Conservation (phyloP, 768 basidiomycete genomes). For the Lentinula sp. region DNA sequence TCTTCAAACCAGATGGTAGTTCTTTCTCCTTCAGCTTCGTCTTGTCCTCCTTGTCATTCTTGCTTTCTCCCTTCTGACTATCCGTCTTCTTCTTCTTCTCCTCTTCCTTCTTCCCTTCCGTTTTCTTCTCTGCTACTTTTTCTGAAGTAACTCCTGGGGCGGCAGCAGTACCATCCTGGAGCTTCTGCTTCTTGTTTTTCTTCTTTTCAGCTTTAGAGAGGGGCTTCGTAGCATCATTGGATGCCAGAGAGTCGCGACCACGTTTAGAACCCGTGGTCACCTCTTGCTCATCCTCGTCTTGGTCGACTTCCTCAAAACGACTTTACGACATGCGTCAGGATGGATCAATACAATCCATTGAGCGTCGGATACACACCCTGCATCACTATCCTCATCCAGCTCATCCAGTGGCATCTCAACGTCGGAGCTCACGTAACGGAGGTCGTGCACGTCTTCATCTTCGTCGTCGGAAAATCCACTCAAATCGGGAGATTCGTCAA, state of each 20-base stretch:
- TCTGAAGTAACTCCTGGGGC: slow-evolving; percentile 18
- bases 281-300: slow-evolving; percentile 28
- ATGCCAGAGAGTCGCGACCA: slow-evolving; percentile 54
- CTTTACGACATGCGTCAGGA: slow-evolving; percentile 22
- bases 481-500: slow-evolving; percentile 38
- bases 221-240: slow-evolving; percentile 30
- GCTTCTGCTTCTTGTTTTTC: slow-evolving; percentile 28
- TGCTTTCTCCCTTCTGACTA: slow-evolving; percentile 25
- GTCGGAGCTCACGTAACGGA: slow-evolving; percentile 78
- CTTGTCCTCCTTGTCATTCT: slow-evolving; percentile 25
- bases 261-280: slow-evolving; percentile 57
- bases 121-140: slow-evolving; percentile 22
- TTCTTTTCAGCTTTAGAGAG: slow-evolving; percentile 25
- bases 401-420: slow-evolving; percentile 70
- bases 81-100: slow-evolving; percentile 21
- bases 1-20: slow-evolving; percentile 67
- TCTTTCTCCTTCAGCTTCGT: slow-evolving; percentile 31
- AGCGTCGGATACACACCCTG: slow-evolving; percentile 32
- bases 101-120: slow-evolving; percentile 20
- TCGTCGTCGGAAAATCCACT: slow-evolving; percentile 41
- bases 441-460: slow-evolving; percentile 50
- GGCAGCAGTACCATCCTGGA: slow-evolving; percentile 14
- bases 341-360: not conserved
- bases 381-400: slow-evolving; percentile 41
- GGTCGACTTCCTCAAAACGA: slow-evolving; percentile 66